Evolutionary conservation across 768 basidiomycete species (phyloP).

Genomic region (Wakefieldia striispora): DNA sequence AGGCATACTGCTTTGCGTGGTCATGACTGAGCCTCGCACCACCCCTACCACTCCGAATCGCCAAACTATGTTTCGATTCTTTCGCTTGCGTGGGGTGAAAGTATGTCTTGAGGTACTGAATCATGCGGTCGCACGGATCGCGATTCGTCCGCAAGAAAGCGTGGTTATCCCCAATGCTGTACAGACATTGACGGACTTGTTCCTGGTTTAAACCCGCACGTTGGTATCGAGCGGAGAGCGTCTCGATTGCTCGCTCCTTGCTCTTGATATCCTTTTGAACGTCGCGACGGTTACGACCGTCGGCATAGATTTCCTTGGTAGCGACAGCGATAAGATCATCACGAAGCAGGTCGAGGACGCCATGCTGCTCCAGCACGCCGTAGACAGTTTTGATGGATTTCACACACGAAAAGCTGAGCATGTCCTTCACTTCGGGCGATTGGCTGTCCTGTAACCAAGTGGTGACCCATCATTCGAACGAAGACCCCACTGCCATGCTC

Average conservation of each 20-base stretch:
- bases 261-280: constrained; percentile 79
- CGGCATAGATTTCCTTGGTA: constrained; percentile 80
- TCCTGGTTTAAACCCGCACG: constrained; percentile 61
- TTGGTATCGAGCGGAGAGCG: constrained; percentile 61
- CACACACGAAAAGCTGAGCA: constrained; percentile 78
- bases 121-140: constrained; percentile 87
- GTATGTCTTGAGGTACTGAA: constrained; percentile 66
- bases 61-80: constrained; percentile 63
- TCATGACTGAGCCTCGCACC: constrained; percentile 83
- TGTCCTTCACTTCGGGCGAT: constrained; percentile 74
- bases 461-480: background rate
- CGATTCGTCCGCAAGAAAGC: constrained; percentile 84
- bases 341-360: constrained; percentile 65
- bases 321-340: constrained; percentile 75
- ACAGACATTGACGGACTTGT: constrained; percentile 71
- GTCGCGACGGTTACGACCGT: constrained; percentile 68
- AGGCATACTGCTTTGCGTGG: constrained; percentile 81
- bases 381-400: constrained; percentile 76
- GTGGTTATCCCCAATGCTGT: constrained; percentile 89
- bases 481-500: constrained; percentile 13
- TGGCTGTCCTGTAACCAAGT: constrained; percentile 68
- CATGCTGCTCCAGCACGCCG: constrained; percentile 58
- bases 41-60: constrained; percentile 77
- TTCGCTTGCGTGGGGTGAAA: constrained; percentile 74
- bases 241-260: constrained; percentile 85